These are phyloP conservation scores for Pisolithus microcarpus DNA, from an alignment of 768 basidiomycete genomes.

Conservation along the genomic window DNA sequence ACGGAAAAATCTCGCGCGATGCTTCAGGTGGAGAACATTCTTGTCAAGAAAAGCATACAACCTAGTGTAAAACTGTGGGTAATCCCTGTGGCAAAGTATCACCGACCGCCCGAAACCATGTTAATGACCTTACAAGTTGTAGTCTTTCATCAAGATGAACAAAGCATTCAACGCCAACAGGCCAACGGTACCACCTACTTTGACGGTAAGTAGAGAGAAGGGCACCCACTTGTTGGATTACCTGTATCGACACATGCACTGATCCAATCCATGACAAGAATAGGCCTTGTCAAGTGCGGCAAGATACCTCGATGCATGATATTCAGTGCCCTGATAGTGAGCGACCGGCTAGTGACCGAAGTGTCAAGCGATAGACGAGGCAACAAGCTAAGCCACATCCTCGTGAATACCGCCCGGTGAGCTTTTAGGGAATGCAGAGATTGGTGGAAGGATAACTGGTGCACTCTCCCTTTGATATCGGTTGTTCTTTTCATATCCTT, in stretches of 20 bases:
- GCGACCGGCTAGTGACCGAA: conserved; percentile 22
- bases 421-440: conserved; percentile 69
- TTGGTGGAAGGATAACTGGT: conserved; percentile 67
- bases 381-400: conserved; percentile 70
- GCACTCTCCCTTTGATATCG: conserved; percentile 40
- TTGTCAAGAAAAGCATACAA: conserved; percentile 87
- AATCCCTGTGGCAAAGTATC: conserved; percentile 55
- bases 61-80: conserved; percentile 89
- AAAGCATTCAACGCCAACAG: conserved; percentile 87
- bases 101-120: background rate
- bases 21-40: conserved; percentile 83
- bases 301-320: conserved; percentile 79
- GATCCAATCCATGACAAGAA: conserved; percentile 90
- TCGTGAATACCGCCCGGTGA: conserved; percentile 75
- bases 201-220: background rate
- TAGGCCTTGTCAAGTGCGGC: conserved; percentile 72
- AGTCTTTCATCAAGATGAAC: conserved; percentile 84
- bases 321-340: conserved; percentile 56
- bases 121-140: conserved; percentile 67
- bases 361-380: conserved; percentile 45
- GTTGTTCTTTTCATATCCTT: conserved; percentile 31
- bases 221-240: conserved; percentile 23
- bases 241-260: conserved; percentile 77
- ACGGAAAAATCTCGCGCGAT: conserved; percentile 92
- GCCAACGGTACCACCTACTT: conserved; percentile 71